Conservation (phyloP, 371 early-diverging fungal genomes). For the Mucor saturninus region DNA sequence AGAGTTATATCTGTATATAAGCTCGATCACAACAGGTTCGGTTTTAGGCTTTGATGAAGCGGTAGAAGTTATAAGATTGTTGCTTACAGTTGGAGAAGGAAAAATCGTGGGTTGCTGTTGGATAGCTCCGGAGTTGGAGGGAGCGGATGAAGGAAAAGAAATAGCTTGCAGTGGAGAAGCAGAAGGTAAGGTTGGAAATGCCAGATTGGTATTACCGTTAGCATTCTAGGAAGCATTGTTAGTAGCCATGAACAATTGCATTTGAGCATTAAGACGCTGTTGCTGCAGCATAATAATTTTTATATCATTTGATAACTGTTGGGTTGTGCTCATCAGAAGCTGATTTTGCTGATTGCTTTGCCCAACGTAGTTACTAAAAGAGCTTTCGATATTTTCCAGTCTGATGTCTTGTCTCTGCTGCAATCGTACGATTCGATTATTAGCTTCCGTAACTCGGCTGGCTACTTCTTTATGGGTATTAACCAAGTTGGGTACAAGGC, state of each 20-base stretch:
- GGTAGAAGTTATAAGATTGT: background rate
- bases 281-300: background rate
- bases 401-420: background rate
- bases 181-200: background rate
- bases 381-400: background rate
- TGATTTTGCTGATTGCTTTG: background rate
- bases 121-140: background rate
- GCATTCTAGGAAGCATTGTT: background rate
- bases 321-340: background rate
- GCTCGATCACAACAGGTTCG: no score
- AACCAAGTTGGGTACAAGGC: conserved; percentile 10
- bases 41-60: background rate
- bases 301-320: background rate
- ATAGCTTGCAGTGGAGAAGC: background rate
- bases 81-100: background rate
- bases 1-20: no score
- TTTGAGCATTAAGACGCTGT: background rate
- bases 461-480: conserved; percentile 5
- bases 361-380: background rate
- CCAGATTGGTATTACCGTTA: background rate
- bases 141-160: background rate
- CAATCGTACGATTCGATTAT: background rate
- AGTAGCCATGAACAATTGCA: background rate
- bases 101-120: no score
- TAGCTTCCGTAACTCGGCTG: background rate